A percentile compares a stretch with the other conserved stretches of the same genome.
phyloP scores from a whole-genome alignment of 169 alveolate species.

The Plasmodium chabaudi region DNA sequence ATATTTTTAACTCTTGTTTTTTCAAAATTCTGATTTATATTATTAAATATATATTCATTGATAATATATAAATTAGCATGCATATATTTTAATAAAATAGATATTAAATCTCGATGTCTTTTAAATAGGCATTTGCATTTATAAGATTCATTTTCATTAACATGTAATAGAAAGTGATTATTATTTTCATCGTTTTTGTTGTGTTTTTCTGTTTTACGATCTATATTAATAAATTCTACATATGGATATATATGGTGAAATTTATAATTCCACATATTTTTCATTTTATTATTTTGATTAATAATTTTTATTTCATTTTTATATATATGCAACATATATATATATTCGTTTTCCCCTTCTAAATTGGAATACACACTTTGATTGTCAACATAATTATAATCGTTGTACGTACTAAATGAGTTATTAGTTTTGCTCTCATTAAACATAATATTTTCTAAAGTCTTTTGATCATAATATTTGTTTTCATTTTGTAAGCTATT shows the following conservation, averaged over 20 bases:
- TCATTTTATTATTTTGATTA: conserved; percentile 17
- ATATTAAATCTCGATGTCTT: conserved; percentile 54
- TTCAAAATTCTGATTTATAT: conserved; percentile 37
- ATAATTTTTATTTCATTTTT: conserved; percentile 50
- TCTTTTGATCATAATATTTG: background rate
- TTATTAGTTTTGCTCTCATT: background rate
- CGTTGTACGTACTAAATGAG: background rate
- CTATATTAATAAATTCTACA: conserved; percentile 5
- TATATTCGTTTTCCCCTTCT: conserved; percentile 26
- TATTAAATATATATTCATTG: conserved; percentile 56
- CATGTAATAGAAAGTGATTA: conserved; percentile 11
- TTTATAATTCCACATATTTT: conserved; percentile 50
- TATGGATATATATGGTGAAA: conserved; percentile 44
- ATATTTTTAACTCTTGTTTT: conserved; percentile 28
- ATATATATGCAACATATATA: conserved; percentile 49
- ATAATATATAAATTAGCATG: conserved; percentile 51
- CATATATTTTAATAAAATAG: conserved; percentile 53
- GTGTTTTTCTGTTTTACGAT: too few species aligned
- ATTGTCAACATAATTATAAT: conserved; percentile 18
- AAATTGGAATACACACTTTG: conserved; percentile 10
- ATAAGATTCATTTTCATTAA: conserved; percentile 24
- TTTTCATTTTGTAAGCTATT: background rate
- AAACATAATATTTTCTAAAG: too few species aligned
- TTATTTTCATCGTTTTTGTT: background rate
- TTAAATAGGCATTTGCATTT: conserved; percentile 45